Percentiles rank a stretch among this genome's conserved stretches.
phyloP scores from a whole-genome alignment of 129 eudicot species.

The Calendula officinalis region DNA sequence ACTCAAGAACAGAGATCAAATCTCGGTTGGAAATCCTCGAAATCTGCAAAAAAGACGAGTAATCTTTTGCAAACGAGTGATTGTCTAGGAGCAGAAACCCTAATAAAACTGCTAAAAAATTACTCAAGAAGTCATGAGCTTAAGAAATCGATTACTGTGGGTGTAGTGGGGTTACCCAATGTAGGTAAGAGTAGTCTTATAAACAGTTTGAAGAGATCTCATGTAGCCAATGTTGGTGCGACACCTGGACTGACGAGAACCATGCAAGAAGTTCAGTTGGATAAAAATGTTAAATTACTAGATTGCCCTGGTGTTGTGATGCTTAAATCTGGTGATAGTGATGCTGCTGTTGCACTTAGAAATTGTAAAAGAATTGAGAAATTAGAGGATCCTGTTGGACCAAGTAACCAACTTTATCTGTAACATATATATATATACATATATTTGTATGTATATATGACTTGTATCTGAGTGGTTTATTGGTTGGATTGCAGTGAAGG shows the following conservation, averaged over 20 bases:
- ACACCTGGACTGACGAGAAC: not conserved
- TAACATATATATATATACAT: too few relatives aligned
- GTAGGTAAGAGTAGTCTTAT: not conserved
- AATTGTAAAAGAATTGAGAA: slow-evolving; percentile 97
- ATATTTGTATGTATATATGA: too few relatives aligned
- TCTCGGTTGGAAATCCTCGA: not conserved
- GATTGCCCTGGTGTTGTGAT: slow-evolving; percentile 99
- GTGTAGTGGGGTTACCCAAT: not conserved
- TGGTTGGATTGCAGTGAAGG: slow-evolving; percentile 70
- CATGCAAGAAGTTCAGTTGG: slow-evolving; percentile 96
- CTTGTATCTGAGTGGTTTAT: slow-evolving; percentile 17
- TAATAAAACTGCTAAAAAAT: slow-evolving; percentile 78
- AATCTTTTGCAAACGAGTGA: slow-evolving; percentile 40
- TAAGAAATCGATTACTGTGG: not conserved
- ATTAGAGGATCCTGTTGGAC: slow-evolving; percentile 84
- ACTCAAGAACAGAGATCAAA: not conserved
- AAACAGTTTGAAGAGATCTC: not conserved
- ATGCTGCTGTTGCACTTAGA: slow-evolving; percentile 86
- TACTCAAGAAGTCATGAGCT: slow-evolving; percentile 85
- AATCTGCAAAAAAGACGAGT: not conserved
- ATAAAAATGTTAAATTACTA: slow-evolving; percentile 79
- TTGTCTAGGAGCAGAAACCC: slow-evolving; percentile 94
- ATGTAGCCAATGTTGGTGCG: not conserved
- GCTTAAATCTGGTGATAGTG: slow-evolving; percentile 75
- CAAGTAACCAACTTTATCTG: slow-evolving; percentile 41